Base-by-base conservation (phyloP, 202 grass and related monocot genomes). In the Panicum virgatum region DNA sequence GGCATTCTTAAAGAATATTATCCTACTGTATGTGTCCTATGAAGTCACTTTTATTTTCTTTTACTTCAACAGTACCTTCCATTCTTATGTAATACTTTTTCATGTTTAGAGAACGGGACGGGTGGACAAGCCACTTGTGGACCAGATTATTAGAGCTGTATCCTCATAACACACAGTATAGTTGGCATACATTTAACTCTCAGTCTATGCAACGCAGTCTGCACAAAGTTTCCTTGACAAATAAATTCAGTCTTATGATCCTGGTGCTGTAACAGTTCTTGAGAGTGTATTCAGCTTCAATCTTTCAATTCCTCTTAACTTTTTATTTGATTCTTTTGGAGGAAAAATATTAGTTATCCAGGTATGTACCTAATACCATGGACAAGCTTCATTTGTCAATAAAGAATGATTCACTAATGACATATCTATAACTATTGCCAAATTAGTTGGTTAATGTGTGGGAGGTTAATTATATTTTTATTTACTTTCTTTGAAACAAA, bases 221-320 rank as follows among this genome's bases (percentile, higher is more conserved):
- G 19, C 12, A 54, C 39, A 75, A 71, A 43, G 29, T 20, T 26
- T 90, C 89, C 92, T 92, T 97, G 77, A 98, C 84, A 84, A 80
- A 69, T 47, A 84, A 51, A 75, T 85, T 63, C 76, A 98, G 96
- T 98, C 92, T 22, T 93, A 95, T 93, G 92, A 98, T 89, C 96
- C 96, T 88, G 96, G 96, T 46, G 92, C 91, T 72, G 48, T 44
- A 75, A 83, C 71, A 39, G 83, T 94, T 81, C 84, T 98, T 52
- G 90, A 95, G 84, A 91, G 86, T 66, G 75, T 98, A 84, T 90
- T 95, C 60, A 91, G 83, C 60, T 91, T 98, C 50, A 85, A 93
- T 66, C 82, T 98, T 86, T 93, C 96, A 2, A 91, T 98, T 90
- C 96, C 92, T 72, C 92, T 98, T 46, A 96, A 98, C 81, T 93